These are phyloP conservation scores for Mycocentrospora acerina DNA, from an alignment of 2,329 filamentous ascomycete species.

Conservation along the genomic window DNA sequence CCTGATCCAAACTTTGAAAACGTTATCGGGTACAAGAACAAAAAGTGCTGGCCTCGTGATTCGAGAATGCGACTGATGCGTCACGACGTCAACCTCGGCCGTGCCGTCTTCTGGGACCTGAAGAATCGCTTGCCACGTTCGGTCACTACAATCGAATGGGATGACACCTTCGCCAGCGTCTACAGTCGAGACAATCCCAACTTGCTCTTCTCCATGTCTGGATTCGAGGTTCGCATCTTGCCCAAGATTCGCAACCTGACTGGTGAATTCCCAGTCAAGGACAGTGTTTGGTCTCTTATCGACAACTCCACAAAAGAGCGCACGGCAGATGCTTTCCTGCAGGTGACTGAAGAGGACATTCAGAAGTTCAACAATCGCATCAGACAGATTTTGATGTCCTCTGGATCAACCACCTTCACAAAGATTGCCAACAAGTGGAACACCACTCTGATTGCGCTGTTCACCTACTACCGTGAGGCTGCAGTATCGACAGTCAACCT, in stretches of 20 bases:
- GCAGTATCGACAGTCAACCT: slow-evolving; percentile 93
- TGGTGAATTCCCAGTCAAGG: slow-evolving; percentile 95
- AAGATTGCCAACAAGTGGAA: slow-evolving; percentile 99
- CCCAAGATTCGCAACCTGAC: slow-evolving; percentile 94
- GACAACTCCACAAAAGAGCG: slow-evolving; percentile 96
- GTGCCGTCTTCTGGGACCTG: slow-evolving; percentile 97
- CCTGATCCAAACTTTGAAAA: slow-evolving; percentile 99
- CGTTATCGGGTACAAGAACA: slow-evolving; percentile 97
- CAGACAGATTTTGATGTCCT: slow-evolving; percentile 97
- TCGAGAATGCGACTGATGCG: slow-evolving; percentile 98
- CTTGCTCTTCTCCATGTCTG: slow-evolving; percentile 94
- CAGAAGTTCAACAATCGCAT: slow-evolving; percentile 99
- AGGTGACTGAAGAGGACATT: slow-evolving; percentile 97
- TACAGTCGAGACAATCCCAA: slow-evolving; percentile 99
- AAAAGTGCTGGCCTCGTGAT: slow-evolving; percentile 98
- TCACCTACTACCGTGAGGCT: slow-evolving; percentile 97
- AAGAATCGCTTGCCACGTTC: slow-evolving; percentile 95
- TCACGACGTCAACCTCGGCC: slow-evolving; percentile 95
- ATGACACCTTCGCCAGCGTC: slow-evolving; percentile 96
- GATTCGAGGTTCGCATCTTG: slow-evolving; percentile 94
- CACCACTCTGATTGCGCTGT: slow-evolving; percentile 91
- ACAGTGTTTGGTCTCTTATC: slow-evolving; percentile 96
- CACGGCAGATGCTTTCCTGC: slow-evolving; percentile 94
- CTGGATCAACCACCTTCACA: slow-evolving; percentile 97
- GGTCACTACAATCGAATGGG: slow-evolving; percentile 97